Conservation (phyloP, 768 basidiomycete genomes). For the Podaxis sp. region DNA sequence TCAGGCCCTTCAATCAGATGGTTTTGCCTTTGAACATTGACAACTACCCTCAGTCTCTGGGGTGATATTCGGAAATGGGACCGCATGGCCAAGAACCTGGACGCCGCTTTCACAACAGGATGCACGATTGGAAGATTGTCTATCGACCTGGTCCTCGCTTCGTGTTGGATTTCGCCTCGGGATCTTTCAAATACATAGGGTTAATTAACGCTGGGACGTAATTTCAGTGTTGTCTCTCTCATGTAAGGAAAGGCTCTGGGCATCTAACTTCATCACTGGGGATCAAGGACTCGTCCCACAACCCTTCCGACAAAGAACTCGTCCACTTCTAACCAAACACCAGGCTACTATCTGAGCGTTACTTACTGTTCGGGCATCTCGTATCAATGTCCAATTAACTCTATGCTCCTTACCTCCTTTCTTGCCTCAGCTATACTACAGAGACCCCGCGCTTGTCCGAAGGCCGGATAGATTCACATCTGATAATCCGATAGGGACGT, state of each 20-base stretch:
- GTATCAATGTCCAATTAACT: neutral
- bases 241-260: neutral
- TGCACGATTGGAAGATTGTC: neutral
- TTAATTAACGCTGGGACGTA: neutral
- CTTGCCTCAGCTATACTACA: neutral
- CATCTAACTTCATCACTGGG: neutral
- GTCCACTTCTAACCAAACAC: neutral
- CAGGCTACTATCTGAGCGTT: neutral
- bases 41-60: neutral
- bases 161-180: neutral
- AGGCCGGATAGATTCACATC: constrained; percentile 2
- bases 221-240: neutral
- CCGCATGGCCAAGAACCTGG: neutral
- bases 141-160: neutral
- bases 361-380: neutral
- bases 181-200: neutral
- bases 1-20: neutral
- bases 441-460: neutral
- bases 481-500: constrained; percentile 4
- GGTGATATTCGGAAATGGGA: neutral
- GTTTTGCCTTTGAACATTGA: neutral
- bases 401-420: neutral
- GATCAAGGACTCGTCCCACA: neutral
- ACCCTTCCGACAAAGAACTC: too few species aligned
- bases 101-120: too few species aligned